These are phyloP conservation scores for Hymenoscyphus repandus DNA, from an alignment of 2,329 filamentous ascomycete genomes.

Conservation along the genomic window DNA sequence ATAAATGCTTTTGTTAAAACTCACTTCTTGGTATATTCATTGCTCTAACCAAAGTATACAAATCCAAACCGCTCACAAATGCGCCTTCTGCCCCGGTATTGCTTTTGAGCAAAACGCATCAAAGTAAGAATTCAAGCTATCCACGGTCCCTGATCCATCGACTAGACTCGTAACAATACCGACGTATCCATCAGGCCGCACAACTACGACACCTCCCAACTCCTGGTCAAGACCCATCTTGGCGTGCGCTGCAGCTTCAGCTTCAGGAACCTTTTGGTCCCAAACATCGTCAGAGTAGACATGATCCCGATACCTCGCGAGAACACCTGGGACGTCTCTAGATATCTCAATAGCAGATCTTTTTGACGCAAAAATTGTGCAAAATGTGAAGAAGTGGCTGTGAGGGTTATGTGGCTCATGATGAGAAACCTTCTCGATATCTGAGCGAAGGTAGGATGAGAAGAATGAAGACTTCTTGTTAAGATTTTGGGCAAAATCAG, in stretches of 20 bases:
- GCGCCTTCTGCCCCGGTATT: slow-evolving; percentile 37
- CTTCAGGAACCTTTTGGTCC: slow-evolving; percentile 64
- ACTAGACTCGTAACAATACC: slow-evolving; percentile 68
- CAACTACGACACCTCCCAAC: slow-evolving; percentile 73
- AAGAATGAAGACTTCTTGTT: slow-evolving; percentile 68
- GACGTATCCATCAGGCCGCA: slow-evolving; percentile 83
- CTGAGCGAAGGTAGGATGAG: slow-evolving; percentile 55
- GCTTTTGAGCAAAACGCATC: slow-evolving; percentile 63
- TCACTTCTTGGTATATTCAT: neutral
- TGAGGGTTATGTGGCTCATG: slow-evolving; percentile 85
- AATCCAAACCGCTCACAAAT: slow-evolving; percentile 30
- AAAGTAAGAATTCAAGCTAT: slow-evolving; percentile 82
- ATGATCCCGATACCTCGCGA: slow-evolving; percentile 74
- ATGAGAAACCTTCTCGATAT: slow-evolving; percentile 59
- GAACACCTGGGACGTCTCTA: slow-evolving; percentile 61
- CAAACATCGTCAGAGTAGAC: slow-evolving; percentile 82
- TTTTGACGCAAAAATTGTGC: slow-evolving; percentile 65
- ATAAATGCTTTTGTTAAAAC: neutral
- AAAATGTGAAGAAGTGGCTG: slow-evolving; percentile 74
- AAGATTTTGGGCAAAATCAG: slow-evolving; percentile 64
- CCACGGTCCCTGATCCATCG: slow-evolving; percentile 72
- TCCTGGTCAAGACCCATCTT: slow-evolving; percentile 79
- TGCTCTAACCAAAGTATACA: neutral
- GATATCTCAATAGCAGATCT: slow-evolving; percentile 68
- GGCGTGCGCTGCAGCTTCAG: slow-evolving; percentile 70